Evolutionary conservation across 2,329 filamentous ascomycete species (phyloP), one percentile per base, ranked within the genome.

Genomic region (Coniochaeta ligniaria): DNA sequence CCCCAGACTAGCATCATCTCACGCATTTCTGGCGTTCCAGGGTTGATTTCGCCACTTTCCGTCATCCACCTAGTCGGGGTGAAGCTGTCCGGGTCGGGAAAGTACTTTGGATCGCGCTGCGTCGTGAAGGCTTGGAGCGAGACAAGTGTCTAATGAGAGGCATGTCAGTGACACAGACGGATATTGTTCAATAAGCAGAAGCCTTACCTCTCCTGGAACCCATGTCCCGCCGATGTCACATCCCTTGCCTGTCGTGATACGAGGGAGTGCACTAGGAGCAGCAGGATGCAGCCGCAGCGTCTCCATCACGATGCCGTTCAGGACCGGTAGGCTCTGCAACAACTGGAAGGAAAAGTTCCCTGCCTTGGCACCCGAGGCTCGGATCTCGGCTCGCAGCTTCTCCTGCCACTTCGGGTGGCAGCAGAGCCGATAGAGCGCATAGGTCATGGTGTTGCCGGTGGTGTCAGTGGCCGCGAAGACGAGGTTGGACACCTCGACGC

Each of bases 381-480:
- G 61, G 17, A 64, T 24, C 61, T 61, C 63, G 16, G 41, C 38
- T 7, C 63, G 63, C 31, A 67, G 59, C 41, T 60, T 59, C 3
- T 43, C 47, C 58, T 66, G 65, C 58, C 63, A 64, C n/a, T 62
- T 61, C 8, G 47, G 59, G n/a, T 59, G 50, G 31, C 61, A 60
- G 26, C 54, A 57, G 16, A 64, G 59, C 7, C 54, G 57, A 36
- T 64, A 64, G 43, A 64, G 56, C 9, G 60, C 61, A 33, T 65
- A 65, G 4, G 62, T 59, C 35, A 61, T 59, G 28, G 63, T 62
- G 56, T 63, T 65, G 11, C 63, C 63, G 20, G 62, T 65, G 2
- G 63, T 63, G 57, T 65, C 63, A n/a, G 52, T 60, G 17, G 59
- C 63, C 17, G 63, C 63, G 36, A 65, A 65, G 35, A 59, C 38